Base-by-base conservation (phyloP, 129 eudicot species). In the Arctium minus region DNA sequence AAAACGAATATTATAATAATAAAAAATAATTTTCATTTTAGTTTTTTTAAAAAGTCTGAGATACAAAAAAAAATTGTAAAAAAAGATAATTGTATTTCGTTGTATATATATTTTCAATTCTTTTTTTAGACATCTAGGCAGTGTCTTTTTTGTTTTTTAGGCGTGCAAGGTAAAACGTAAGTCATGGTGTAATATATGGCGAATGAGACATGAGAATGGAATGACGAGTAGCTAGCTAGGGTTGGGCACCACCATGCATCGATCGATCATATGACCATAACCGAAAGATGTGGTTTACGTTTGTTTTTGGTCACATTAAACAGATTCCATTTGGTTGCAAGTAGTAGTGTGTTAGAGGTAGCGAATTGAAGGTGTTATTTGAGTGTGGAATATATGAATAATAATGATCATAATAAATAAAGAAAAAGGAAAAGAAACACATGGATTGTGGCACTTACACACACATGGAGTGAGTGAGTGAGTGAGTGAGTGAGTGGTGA, bases 251-350 rank as follows among this genome's bases (percentile, higher is more conserved):
- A 86, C 83, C 83, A 48, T 70, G 85, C 2, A 42, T 42, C 50
- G 50, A 42, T 8, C 50, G 50, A 42, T 42, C 12, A 42, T 42
- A 42, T 42, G 50, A 83, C 83, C 88, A 83, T 86, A 86, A 90
- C 76, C 62, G 68, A 88, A 86, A 90, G 93, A 87, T 79, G 82
- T 84, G 89, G 94, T 87, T 89, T 88, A 91, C 89, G 91, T 84
- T 91, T 73, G 70, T 73, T 53, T 82, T 71, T 85, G 53, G 17
- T 15, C 65, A 53, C 15, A 53, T 53, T 53, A 53, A 3, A 53
- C 64, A 53, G 13, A 53, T 53, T 53, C 18, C 8, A 6, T 53
- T 53, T 53, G 65, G 65, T 53, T 15, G 65, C 50, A 42, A 60
- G 68, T 60, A 56, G 67, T 56, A 60, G 68, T n/a, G 68, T 60